Percentiles rank a stretch among this genome's conserved stretches.
These are phyloP conservation scores for Fagopyrum esculentum DNA, from an alignment of 148 eudicot species.

Conservation along the genomic window DNA sequence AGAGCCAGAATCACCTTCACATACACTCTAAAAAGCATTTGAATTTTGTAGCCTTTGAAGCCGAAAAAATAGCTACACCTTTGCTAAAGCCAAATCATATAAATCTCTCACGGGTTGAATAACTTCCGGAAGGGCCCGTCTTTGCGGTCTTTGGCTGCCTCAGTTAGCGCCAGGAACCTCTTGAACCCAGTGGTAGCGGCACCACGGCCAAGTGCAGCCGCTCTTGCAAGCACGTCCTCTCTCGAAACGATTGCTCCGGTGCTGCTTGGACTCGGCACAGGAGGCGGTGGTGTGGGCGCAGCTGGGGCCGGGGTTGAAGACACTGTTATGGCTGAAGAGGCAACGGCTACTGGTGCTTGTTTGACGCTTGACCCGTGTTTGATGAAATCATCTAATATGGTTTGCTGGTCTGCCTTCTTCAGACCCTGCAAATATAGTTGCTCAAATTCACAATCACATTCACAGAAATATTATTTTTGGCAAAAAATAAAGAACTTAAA, in stretches of 20 bases:
- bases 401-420: slow-evolving; percentile 83
- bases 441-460: no score
- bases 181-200: slow-evolving; percentile 92
- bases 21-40: not conserved
- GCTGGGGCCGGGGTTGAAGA: slow-evolving; percentile 5
- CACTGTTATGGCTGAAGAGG: slow-evolving; percentile 7
- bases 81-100: not conserved
- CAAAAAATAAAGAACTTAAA: no score
- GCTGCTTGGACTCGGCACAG: slow-evolving; percentile 24
- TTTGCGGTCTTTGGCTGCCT: slow-evolving; percentile 88
- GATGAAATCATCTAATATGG: slow-evolving; percentile 82
- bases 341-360: slow-evolving; percentile 39
- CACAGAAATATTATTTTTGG: no score
- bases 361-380: slow-evolving; percentile 70
- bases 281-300: slow-evolving; percentile 28
- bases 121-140: slow-evolving; percentile 93
- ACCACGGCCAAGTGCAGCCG: slow-evolving; percentile 94
- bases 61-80: not conserved
- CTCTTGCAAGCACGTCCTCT: slow-evolving; percentile 90
- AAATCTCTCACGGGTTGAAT: slow-evolving; percentile 47
- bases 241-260: slow-evolving; percentile 48
- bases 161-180: slow-evolving; percentile 86
- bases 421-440: slow-evolving; percentile 49
- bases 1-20: not conserved
- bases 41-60: not conserved